A percentile compares a stretch with the other conserved stretches of the same genome.
Conservation (phyloP, 2,329 filamentous ascomycete species). For the Podosphaera leucotricha region DNA sequence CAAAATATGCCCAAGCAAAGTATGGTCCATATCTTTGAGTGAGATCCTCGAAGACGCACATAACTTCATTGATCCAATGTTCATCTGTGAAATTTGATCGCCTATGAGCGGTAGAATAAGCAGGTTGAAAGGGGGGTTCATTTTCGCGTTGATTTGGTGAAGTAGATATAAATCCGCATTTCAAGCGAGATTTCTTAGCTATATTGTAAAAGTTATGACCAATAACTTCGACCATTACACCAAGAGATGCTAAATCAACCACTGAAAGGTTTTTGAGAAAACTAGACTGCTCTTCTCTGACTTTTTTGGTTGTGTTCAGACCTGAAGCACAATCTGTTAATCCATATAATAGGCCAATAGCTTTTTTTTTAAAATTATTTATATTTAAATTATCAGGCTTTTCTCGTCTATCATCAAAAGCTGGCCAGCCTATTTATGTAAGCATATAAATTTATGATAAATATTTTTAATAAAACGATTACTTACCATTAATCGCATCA, state of each 20-base stretch:
- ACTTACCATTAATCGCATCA: slow-evolving; percentile 1
- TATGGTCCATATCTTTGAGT: slow-evolving; percentile 10
- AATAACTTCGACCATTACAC: slow-evolving; percentile 10
- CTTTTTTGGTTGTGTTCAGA: slow-evolving; percentile 1
- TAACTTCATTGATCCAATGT: slow-evolving; percentile 8
- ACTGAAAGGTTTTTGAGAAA: slow-evolving; percentile 7
- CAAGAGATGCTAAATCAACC: slow-evolving; percentile 7
- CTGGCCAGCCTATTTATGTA: slow-evolving; percentile 6
- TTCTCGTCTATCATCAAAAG: slow-evolving; percentile 3
- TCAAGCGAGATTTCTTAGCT: slow-evolving; percentile 3
- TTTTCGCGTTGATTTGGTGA: not conserved
- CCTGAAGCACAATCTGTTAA: slow-evolving; percentile 8
- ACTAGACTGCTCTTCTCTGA: slow-evolving; percentile 6
- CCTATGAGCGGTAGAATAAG: not conserved
- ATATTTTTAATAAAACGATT: not conserved
- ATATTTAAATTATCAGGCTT: slow-evolving; percentile 3
- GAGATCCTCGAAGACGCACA: slow-evolving; percentile 12
- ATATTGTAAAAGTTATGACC: slow-evolving; percentile 10
- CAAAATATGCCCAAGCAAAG: slow-evolving; percentile 9
- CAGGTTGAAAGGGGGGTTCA: not conserved
- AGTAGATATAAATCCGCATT: not conserved
- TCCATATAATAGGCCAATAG: slow-evolving; percentile 7
- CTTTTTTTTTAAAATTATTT: slow-evolving; percentile 5
- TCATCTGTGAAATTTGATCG: slow-evolving; percentile 1
- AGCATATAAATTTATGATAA: not conserved